A percentile compares a stretch with the other conserved stretches of the same genome.
phyloP scores from a whole-genome alignment of 176 grass and related monocot species.

The Oryza meyeriana region DNA sequence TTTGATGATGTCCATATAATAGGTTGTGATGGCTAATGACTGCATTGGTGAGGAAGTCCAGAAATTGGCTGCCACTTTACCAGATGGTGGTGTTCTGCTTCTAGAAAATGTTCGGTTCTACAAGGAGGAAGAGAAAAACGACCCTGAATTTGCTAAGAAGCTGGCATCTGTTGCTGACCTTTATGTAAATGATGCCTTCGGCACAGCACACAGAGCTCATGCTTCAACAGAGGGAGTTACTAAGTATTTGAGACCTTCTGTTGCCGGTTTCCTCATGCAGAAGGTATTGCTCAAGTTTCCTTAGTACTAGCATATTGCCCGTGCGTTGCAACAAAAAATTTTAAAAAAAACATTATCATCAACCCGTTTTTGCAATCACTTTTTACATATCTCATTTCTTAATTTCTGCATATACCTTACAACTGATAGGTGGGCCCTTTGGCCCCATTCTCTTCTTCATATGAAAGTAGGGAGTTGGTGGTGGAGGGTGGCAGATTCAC shows the following conservation, averaged over 20 bases:
- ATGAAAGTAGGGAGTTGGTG: too few species aligned
- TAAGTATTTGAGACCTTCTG: slow-evolving; percentile 76
- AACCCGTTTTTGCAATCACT: too few species aligned
- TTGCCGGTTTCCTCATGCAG: slow-evolving; percentile 92
- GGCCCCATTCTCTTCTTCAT: too few species aligned
- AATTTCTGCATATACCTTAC: too few species aligned
- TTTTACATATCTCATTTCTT: too few species aligned
- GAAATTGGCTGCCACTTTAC: slow-evolving; percentile 46
- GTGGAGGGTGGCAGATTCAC: too few species aligned
- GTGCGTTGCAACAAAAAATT: too few species aligned
- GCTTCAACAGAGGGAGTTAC: slow-evolving; percentile 89
- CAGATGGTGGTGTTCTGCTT: slow-evolving; percentile 77
- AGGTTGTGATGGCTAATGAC: slow-evolving; percentile 78
- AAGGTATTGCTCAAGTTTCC: slow-evolving; percentile 45
- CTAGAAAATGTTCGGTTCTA: slow-evolving; percentile 85
- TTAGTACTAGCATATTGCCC: too few species aligned
- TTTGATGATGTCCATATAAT: not conserved
- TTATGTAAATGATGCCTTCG: slow-evolving; percentile 75
- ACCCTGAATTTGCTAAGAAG: slow-evolving; percentile 59
- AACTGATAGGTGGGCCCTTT: too few species aligned
- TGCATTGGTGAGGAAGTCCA: slow-evolving; percentile 62
- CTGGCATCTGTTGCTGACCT: slow-evolving; percentile 71
- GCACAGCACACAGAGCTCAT: slow-evolving; percentile 74
- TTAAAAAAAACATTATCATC: too few species aligned
- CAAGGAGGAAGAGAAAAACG: slow-evolving; percentile 74